A percentile compares a stretch with the other conserved stretches of the same genome.
Conservation (phyloP, 1,284 basidiomycete genomes). For the Rhodofomes roseus region DNA sequence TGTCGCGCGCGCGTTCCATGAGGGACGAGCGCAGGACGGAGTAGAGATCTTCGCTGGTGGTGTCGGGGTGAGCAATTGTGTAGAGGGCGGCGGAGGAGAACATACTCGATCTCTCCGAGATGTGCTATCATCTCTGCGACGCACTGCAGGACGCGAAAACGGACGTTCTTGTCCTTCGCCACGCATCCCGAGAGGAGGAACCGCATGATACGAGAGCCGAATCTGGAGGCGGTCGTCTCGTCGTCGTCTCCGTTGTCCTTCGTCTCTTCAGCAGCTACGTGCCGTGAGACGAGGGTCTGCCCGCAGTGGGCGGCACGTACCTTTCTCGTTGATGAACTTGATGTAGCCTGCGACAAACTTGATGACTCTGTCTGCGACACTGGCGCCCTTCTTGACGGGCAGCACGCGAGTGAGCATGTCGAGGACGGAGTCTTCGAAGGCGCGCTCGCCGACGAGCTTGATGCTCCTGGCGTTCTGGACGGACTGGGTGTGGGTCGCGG, state of each 20-base stretch:
- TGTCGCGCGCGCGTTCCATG: slow-evolving; percentile 82
- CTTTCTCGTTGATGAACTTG: slow-evolving; percentile 75
- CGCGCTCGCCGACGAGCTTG: slow-evolving; percentile 75
- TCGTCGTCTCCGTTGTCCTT: slow-evolving; percentile 56
- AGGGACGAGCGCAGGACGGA: slow-evolving; percentile 63
- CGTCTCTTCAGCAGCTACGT: slow-evolving; percentile 30
- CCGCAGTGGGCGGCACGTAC: slow-evolving; percentile 37
- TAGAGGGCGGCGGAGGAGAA: slow-evolving; percentile 12
- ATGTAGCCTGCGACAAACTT: slow-evolving; percentile 87
- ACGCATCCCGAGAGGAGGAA: slow-evolving; percentile 82
- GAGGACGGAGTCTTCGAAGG: slow-evolving; percentile 76
- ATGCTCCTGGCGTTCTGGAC: slow-evolving; percentile 47
- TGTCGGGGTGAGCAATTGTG: not conserved
- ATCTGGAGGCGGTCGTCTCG: slow-evolving; percentile 71
- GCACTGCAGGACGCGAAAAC: slow-evolving; percentile 78
- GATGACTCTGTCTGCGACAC: slow-evolving; percentile 76
- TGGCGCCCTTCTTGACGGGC: slow-evolving; percentile 81
- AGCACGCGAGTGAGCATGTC: slow-evolving; percentile 71
- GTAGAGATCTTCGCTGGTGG: slow-evolving; percentile 78
- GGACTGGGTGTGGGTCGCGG: slow-evolving; percentile 53
- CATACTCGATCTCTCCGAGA: slow-evolving; percentile 83
- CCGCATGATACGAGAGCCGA: slow-evolving; percentile 69
- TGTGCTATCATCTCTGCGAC: slow-evolving; percentile 80
- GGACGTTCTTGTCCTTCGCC: slow-evolving; percentile 88
- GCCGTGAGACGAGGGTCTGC: not conserved